A percentile compares a stretch with the other conserved stretches of the same genome.
These are phyloP conservation scores for Fusarium xyrophilum DNA, from an alignment of 2,329 filamentous ascomycete species.

Conservation along the genomic window DNA sequence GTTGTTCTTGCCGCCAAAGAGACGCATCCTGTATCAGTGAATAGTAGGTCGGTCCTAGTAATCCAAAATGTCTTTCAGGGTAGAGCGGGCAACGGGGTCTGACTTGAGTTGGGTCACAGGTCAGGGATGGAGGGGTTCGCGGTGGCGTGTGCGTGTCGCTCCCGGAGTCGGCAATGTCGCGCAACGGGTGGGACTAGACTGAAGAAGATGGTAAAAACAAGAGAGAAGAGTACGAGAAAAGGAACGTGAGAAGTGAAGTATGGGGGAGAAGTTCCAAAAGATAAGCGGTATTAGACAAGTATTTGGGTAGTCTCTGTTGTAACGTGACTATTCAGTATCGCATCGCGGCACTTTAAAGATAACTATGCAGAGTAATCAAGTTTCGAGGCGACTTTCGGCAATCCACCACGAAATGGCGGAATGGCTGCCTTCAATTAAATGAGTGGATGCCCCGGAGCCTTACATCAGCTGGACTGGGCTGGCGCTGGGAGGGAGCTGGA, in stretches of 20 bases:
- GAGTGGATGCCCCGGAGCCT: conserved; percentile 24
- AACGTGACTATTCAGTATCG: conserved; percentile 32
- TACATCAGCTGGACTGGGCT: conserved; percentile 29
- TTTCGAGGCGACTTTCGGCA: conserved; percentile 25
- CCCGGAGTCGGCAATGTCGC: conserved; percentile 39
- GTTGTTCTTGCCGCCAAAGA: conserved; percentile 52
- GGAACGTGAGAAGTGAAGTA: conserved; percentile 12
- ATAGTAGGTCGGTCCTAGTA: conserved; percentile 18
- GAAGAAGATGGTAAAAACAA: conserved; percentile 22
- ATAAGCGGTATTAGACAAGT: conserved; percentile 8
- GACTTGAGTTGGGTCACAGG: conserved; percentile 27
- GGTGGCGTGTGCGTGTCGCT: conserved; percentile 42
- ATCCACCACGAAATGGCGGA: conserved; percentile 23
- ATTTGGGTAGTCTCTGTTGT: not conserved
- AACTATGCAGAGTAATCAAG: conserved; percentile 34
- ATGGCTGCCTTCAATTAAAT: conserved; percentile 25
- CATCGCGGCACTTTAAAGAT: conserved; percentile 35
- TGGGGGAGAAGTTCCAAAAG: conserved; percentile 1
- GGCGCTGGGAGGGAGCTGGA: not conserved
- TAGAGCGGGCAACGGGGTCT: conserved; percentile 13
- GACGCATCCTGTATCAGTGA: conserved; percentile 44
- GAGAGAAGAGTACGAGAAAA: conserved; percentile 28
- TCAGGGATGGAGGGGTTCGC: conserved; percentile 43
- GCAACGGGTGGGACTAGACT: conserved; percentile 35
- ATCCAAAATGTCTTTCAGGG: not conserved